phyloP scores from a whole-genome alignment of 1,139 yeast species.

The Pichia kudriavzevii region DNA sequence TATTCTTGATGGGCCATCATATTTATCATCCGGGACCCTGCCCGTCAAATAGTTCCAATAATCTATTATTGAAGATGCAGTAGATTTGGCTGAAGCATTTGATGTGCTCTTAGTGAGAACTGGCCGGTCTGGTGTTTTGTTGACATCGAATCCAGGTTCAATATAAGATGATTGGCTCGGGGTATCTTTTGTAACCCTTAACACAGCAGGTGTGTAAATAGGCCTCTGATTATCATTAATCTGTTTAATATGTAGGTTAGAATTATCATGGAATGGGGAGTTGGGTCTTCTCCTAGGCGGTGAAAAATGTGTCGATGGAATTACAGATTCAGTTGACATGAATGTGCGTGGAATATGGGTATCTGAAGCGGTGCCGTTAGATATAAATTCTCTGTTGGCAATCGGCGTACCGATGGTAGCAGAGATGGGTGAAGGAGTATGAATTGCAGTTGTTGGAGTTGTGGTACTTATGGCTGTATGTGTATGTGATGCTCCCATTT shows the following conservation, averaged over 20 bases:
- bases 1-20: slow-evolving; percentile 44
- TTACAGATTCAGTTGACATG: no score
- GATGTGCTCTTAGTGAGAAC: slow-evolving; percentile 17
- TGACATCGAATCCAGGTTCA: slow-evolving; percentile 10
- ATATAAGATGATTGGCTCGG: slow-evolving; percentile 7
- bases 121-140: slow-evolving; percentile 17
- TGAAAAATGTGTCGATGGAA: no score
- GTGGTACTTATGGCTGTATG: no score
- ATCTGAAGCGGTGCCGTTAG: no score
- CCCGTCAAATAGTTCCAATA: slow-evolving; percentile 24
- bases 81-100: slow-evolving; percentile 20
- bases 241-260: slow-evolving; percentile 35
- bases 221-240: slow-evolving; percentile 75
- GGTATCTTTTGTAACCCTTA: slow-evolving; percentile 34
- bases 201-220: slow-evolving; percentile 82
- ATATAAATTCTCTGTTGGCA: no score
- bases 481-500: no score
- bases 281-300: slow-evolving; percentile 24
- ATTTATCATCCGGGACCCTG: neutral
- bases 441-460: no score
- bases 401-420: no score
- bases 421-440: no score
- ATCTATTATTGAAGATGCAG: slow-evolving; percentile 21
- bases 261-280: slow-evolving; percentile 28
- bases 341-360: no score